Evolutionary conservation across 1,284 basidiomycete species (phyloP).

Genomic region (Moesziomyces antarcticus): DNA sequence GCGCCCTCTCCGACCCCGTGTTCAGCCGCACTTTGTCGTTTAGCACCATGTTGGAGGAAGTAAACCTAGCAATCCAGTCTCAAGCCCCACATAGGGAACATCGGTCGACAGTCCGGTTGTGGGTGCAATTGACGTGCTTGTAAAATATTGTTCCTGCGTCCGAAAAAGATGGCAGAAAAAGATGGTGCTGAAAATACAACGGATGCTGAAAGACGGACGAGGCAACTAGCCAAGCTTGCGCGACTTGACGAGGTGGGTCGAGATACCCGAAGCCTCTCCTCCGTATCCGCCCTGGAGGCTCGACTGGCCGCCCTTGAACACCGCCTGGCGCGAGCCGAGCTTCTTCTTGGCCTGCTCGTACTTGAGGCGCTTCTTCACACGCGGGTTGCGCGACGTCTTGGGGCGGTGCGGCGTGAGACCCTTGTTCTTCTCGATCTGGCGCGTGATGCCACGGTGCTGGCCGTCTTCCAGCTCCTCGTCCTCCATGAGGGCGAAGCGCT

Average conservation of each 20-base stretch:
- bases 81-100: too few species aligned
- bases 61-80: too few species aligned
- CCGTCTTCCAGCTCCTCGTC: conserved; percentile 59
- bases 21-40: too few species aligned
- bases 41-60: too few species aligned
- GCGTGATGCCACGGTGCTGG: conserved; percentile 63
- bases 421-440: conserved; percentile 66
- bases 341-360: conserved; percentile 67
- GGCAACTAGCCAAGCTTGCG: conserved; percentile 56
- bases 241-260: conserved; percentile 63
- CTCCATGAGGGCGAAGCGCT: conserved; percentile 53
- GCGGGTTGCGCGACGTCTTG: conserved; percentile 64
- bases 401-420: conserved; percentile 63
- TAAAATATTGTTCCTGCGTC: conserved; percentile 5
- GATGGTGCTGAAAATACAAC: not conserved
- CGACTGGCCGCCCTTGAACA: conserved; percentile 66
- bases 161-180: conserved; percentile 8
- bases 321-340: conserved; percentile 58
- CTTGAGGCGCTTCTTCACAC: conserved; percentile 66
- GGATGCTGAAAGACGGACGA: not conserved
- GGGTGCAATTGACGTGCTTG: not conserved
- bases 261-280: conserved; percentile 66
- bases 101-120: not conserved
- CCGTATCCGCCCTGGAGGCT: conserved; percentile 63
- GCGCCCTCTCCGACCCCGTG: too few species aligned